Evolutionary conservation across 495 filamentous ascomycete species (phyloP).

Genomic region (Talaromyces adpressus): DNA sequence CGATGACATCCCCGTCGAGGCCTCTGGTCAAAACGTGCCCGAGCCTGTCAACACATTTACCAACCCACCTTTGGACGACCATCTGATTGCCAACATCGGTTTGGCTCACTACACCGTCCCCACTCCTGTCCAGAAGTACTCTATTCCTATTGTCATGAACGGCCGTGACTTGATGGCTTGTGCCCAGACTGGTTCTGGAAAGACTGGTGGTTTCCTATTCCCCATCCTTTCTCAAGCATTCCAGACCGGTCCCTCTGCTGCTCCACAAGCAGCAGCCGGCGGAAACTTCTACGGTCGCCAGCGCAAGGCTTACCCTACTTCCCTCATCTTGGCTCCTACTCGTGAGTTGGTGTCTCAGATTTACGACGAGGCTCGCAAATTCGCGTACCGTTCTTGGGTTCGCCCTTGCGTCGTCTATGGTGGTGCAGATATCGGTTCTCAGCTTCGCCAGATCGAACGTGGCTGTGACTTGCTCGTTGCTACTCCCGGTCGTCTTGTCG

Average conservation of each 20-base stretch:
- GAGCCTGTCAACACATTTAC: conserved; percentile 86
- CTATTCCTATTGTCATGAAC: conserved; percentile 92
- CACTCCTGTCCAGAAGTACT: conserved; percentile 97
- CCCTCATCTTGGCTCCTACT: conserved; percentile 90
- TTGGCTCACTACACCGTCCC: conserved; percentile 89
- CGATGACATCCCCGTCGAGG: conserved; percentile 97
- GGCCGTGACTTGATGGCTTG: conserved; percentile 98
- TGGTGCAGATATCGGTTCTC: conserved; percentile 95
- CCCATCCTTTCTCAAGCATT: conserved; percentile 96
- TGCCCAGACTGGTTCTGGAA: conserved; percentile 97
- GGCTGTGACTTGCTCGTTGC: conserved; percentile 97
- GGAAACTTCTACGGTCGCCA: conserved; percentile 70
- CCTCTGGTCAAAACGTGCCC: conserved; percentile 88
- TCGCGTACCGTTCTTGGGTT: conserved; percentile 97
- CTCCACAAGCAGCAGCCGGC: conserved; percentile 51
- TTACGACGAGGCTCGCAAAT: conserved; percentile 95
- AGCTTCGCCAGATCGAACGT: conserved; percentile 94
- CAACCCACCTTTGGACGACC: conserved; percentile 89
- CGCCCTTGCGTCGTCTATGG: conserved; percentile 97
- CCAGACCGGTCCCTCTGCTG: conserved; percentile 70
- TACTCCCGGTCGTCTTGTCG: conserved; percentile 92
- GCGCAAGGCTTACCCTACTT: conserved; percentile 93
- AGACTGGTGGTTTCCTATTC: conserved; percentile 98
- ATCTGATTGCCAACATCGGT: conserved; percentile 84
- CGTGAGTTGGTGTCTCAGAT: conserved; percentile 98